Evolutionary conservation across 2,329 filamentous ascomycete species (phyloP).

Genomic region (Incumbomyces lentus): DNA sequence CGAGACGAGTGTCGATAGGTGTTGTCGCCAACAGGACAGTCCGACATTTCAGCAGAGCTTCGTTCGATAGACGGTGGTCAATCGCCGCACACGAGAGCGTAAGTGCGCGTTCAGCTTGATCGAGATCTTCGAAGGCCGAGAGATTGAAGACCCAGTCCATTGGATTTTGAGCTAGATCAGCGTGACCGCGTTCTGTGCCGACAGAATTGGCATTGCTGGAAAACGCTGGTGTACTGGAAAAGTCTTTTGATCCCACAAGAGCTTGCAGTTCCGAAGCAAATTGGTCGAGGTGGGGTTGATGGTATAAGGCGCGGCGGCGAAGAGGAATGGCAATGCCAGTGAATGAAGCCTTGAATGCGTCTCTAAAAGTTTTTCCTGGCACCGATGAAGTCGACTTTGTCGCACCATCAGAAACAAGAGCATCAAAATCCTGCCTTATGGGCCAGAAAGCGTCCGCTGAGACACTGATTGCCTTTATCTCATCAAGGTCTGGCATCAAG

Average conservation of each 20-base stretch:
- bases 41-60: constrained; percentile 39
- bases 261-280: constrained; percentile 68
- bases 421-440: constrained; percentile 62
- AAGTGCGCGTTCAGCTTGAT: constrained; percentile 57
- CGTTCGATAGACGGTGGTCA: constrained; percentile 11
- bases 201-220: constrained; percentile 17
- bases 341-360: constrained; percentile 45
- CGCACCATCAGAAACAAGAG: constrained; percentile 39
- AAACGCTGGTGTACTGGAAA: constrained; percentile 22
- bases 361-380: constrained; percentile 33
- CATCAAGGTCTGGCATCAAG: constrained; percentile 39
- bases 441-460: constrained; percentile 63
- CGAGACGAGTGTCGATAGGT: constrained; percentile 21
- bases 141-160: constrained; percentile 69
- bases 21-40: constrained; percentile 35
- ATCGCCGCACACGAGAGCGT: constrained; percentile 42
- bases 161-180: constrained; percentile 30
- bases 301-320: constrained; percentile 57
- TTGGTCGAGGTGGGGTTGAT: constrained; percentile 40
- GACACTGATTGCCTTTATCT: constrained; percentile 29
- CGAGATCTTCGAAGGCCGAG: constrained; percentile 40
- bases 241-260: constrained; percentile 51
- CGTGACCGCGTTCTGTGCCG: constrained; percentile 16
- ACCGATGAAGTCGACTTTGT: not conserved
- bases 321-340: constrained; percentile 65